These are phyloP conservation scores for Puccinellia tenuiflora DNA, from an alignment of 176 grass and related monocot species.

Conservation along the genomic window DNA sequence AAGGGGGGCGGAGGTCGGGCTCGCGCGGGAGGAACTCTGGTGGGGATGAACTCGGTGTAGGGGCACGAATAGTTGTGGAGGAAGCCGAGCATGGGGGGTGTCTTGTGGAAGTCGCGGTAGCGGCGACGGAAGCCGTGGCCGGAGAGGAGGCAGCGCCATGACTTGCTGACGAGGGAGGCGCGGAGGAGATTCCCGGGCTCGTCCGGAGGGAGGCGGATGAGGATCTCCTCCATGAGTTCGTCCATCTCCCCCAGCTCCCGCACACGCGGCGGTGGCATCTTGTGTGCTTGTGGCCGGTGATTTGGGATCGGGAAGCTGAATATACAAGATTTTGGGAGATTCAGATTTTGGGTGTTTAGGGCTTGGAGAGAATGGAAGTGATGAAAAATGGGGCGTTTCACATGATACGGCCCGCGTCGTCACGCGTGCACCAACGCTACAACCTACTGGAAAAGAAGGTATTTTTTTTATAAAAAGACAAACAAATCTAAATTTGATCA, in stretches of 20 bases:
- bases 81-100: background rate
- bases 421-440: too few species aligned
- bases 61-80: background rate
- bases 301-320: too few species aligned
- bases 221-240: background rate
- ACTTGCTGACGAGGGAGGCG: background rate
- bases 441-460: too few species aligned
- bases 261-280: background rate
- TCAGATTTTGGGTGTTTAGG: too few species aligned
- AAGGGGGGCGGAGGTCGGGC: background rate
- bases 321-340: too few species aligned
- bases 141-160: background rate
- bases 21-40: background rate
- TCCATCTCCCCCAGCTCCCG: background rate
- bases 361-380: too few species aligned
- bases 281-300: background rate
- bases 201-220: background rate
- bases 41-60: background rate
- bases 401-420: too few species aligned
- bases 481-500: too few species aligned
- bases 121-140: background rate
- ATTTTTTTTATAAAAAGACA: too few species aligned
- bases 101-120: background rate
- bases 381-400: too few species aligned
- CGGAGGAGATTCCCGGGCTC: background rate